Evolutionary conservation across 2,329 filamentous ascomycete species (phyloP).

Genomic region (Pestalotiopsis fici): DNA sequence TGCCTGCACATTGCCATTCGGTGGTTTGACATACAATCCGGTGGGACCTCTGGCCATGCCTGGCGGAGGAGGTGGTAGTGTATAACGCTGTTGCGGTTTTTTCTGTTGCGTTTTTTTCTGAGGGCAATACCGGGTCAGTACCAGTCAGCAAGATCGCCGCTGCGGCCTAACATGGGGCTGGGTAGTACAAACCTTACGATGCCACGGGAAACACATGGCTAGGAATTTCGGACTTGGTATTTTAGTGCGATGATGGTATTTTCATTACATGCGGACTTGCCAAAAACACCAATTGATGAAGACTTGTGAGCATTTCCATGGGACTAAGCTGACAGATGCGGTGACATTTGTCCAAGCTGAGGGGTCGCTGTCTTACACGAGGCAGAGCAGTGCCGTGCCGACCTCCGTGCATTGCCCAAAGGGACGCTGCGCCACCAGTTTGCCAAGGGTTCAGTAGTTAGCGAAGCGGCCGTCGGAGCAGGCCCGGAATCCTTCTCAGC

Average conservation of each 20-base stretch:
- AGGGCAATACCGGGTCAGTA: not conserved
- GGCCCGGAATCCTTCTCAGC: not conserved
- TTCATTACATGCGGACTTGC: not conserved
- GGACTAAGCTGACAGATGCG: not conserved
- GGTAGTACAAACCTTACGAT: not conserved
- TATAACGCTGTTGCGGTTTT: too few species aligned
- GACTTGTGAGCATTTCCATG: not conserved
- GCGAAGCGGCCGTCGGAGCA: not conserved
- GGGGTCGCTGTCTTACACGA: not conserved
- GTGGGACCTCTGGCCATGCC: constrained; percentile 1
- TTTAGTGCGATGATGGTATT: not conserved
- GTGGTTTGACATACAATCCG: not conserved
- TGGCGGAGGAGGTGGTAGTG: not conserved
- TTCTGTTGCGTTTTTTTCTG: not conserved
- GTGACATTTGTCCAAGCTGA: not conserved
- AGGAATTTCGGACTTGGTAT: too few species aligned
- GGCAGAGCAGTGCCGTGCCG: not conserved
- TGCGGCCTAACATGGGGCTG: not conserved
- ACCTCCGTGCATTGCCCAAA: not conserved
- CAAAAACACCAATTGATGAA: not conserved
- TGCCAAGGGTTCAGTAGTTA: not conserved
- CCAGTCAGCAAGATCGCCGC: not conserved
- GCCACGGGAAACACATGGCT: not conserved
- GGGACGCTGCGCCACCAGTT: not conserved
- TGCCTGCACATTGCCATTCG: not conserved